A percentile compares a stretch with the other conserved stretches of the same genome.
Evolutionary conservation across 768 basidiomycete species (phyloP).

Genomic region (Galerina sulciceps): DNA sequence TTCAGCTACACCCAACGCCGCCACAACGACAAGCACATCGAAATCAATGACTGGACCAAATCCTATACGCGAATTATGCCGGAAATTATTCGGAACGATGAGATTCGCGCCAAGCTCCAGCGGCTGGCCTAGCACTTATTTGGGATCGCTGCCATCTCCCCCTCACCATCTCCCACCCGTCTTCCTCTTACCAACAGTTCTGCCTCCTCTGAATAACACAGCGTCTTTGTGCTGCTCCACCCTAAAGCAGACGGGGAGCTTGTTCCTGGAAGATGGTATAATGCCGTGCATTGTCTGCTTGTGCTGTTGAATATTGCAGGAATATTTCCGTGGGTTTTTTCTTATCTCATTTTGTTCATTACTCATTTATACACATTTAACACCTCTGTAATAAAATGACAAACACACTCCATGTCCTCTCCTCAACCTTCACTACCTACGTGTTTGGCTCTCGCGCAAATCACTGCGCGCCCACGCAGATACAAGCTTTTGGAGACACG

Average conservation of each 20-base stretch:
- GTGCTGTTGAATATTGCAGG: slow-evolving; percentile 62
- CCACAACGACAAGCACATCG: slow-evolving; percentile 40
- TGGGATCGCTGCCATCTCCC: slow-evolving; percentile 58
- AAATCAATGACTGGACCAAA: slow-evolving; percentile 46
- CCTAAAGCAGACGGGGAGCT: slow-evolving; percentile 83
- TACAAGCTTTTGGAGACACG: slow-evolving; percentile 61
- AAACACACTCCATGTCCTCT: slow-evolving; percentile 69
- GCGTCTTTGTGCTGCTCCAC: slow-evolving; percentile 77
- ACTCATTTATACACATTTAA: slow-evolving; percentile 34
- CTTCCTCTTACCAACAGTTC: not conserved
- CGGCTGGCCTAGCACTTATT: slow-evolving; percentile 66
- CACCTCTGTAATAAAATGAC: slow-evolving; percentile 69
- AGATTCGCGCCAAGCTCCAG: slow-evolving; percentile 53
- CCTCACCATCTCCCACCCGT: not conserved
- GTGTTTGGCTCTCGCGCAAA: slow-evolving; percentile 68
- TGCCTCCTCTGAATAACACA: slow-evolving; percentile 37
- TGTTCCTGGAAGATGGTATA: slow-evolving; percentile 86
- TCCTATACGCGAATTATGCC: slow-evolving; percentile 51
- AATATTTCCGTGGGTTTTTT: slow-evolving; percentile 57
- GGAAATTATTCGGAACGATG: slow-evolving; percentile 46
- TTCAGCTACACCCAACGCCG: slow-evolving; percentile 6
- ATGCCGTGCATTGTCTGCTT: slow-evolving; percentile 80
- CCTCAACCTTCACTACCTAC: slow-evolving; percentile 75
- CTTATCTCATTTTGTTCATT: not conserved
- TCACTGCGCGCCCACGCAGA: slow-evolving; percentile 65